Evolutionary conservation across 805 yeast genomes (phyloP), one percentile per base, ranked within the genome.

Genomic region (Scheffersomyces stipitis): DNA sequence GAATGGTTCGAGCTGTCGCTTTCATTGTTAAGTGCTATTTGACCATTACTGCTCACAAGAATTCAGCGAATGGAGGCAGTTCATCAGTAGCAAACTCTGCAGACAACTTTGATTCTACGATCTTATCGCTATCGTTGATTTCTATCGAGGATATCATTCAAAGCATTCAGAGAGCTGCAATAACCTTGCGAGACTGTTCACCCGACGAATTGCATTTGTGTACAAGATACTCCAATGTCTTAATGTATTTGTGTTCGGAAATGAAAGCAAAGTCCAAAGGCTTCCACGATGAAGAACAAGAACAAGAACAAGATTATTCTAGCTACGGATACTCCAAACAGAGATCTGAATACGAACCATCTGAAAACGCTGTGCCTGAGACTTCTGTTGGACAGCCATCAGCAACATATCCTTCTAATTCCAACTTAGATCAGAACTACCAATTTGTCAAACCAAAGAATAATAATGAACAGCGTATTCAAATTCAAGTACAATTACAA

Each of bases 141-240:
- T 81, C 88, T 1, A 71, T 78, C 2, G 88, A 83, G 36, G 91
- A 85, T 40, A 81, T 86, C 12, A 67, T 85, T 12, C 71, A 72
- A 17, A 73, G 81, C 27, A 78, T 89, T 36, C 85, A 81, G 43
- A 73, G 73, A 36, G 82, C 90, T 1, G 91, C 96, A 0, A 71
- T 79, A 12, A 81, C 83, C 1, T 61, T 89, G 26, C 62, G 88
- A 38, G 95, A 86, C 49, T 84, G 96, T 17, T 77, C 95, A 1
- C 96, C 96, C 0, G 96, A 89, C 61, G 95, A 87, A 45, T 66
- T 89, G 27, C 96, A 89, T 63, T 66, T 89, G 22, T 83, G 95
- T 56, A 79, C 86, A 0, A 65, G 95, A 33, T 87, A 87, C 52
- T 81, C 89, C 9, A 83, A 86, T 10, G 83, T 85, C 34, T 62